Base-by-base conservation (phyloP, 441 rosid genomes). In the Pelargonium citronellum region DNA sequence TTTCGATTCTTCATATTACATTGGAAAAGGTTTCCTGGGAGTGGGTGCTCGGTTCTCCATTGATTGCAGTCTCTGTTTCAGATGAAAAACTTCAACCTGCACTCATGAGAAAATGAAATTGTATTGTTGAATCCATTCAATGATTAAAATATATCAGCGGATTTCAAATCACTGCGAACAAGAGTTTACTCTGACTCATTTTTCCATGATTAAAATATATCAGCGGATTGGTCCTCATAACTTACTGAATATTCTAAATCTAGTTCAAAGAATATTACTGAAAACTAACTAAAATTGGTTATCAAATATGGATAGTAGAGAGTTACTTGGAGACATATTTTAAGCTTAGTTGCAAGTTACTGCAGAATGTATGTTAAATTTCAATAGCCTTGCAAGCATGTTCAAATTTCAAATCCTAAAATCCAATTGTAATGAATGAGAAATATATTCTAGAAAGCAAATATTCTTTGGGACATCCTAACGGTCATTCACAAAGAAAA, bases 71-170 rank as follows among this genome's bases (percentile, higher is more conserved):
- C 99, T 85, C 69, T 95, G 98, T 77, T 95, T 92, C 65, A 92
- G 95, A 80, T 92, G 99, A 79, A 95, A 95, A 81, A 90, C 99
- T 84, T 90, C 98, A 51, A 95, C 96, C 96, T 94, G 79, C 76
- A 73, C 39, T 64, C 41, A 61, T 7, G 65, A 24, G 1, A 12
- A 6, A 63, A 63, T 58, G 64, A 20, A 20, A 12, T 10, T 11
- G 3, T 43, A 57, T 17, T 9, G 2, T 5, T 57, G 63, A 57
- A 57, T 57, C 63, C 63, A 57, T 57, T 1, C 63, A 19, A 43
- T 43, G 12, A 7, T 43, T 7, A 7, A 0, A 37, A 37, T 37
- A 3, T 37, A 37, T 37, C 41, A 6, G 41, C 41, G 8, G 41
- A 37, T 7, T 37, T 37, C 8, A 37, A 37, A 37, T 37, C 7